phyloP scores from a whole-genome alignment of 108 stramenopile species.

The Cylindrotheca closterium region DNA sequence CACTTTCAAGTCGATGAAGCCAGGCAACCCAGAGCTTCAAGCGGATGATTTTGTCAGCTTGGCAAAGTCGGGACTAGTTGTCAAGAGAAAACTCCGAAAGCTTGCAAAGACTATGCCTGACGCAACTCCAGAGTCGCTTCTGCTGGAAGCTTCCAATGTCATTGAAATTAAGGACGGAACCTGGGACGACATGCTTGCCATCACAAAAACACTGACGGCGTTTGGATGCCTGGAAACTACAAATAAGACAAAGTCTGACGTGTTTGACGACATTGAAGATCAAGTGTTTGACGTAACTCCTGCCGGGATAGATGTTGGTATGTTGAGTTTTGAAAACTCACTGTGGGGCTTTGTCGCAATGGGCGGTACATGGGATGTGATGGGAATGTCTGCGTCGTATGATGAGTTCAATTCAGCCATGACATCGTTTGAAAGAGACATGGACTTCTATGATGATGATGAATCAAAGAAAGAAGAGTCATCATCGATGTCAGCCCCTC shows the following conservation, averaged over 20 bases:
- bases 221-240: constrained; percentile 62
- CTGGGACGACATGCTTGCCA: constrained; percentile 74
- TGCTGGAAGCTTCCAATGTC: constrained; percentile 17
- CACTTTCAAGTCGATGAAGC: constrained; percentile 12
- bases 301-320: constrained; percentile 72
- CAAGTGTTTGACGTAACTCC: constrained; percentile 49
- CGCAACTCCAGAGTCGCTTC: constrained; percentile 23
- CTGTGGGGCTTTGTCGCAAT: constrained; percentile 72
- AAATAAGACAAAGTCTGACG: constrained; percentile 7
- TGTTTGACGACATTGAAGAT: constrained; percentile 25
- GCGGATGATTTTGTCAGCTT: constrained; percentile 35
- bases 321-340: constrained; percentile 79
- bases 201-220: constrained; percentile 58
- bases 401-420: constrained; percentile 39
- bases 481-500: constrained; percentile 32
- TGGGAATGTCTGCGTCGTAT: constrained; percentile 52
- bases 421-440: constrained; percentile 18
- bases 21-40: constrained; percentile 1
- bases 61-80: constrained; percentile 45
- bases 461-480: neutral
- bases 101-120: constrained; percentile 33
- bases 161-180: constrained; percentile 48
- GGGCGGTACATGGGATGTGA: constrained; percentile 77
- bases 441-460: constrained; percentile 11
- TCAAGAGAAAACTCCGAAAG: constrained; percentile 41